Conservation (phyloP, 192 early-diverging fungal species). For the Gonapodya prolifera region DNA sequence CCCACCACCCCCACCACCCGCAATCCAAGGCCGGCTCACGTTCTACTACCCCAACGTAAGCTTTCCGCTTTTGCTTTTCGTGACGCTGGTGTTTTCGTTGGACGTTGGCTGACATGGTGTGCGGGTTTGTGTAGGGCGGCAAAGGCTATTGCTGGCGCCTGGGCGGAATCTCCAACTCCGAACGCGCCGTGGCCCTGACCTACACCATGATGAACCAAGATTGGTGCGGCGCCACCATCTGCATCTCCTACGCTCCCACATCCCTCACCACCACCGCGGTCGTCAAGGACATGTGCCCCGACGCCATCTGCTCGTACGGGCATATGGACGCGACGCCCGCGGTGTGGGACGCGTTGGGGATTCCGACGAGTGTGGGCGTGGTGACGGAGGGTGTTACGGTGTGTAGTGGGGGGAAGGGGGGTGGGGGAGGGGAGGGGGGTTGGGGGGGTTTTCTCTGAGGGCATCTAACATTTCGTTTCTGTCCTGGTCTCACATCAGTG, state of each 20-base stretch:
- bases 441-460: no score
- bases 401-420: no score
- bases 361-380: neutral
- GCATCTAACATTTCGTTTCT: no score
- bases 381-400: neutral
- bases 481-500: no score
- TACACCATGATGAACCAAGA: neutral
- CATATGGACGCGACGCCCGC: neutral
- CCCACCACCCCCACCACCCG: neutral
- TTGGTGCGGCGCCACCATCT: neutral
- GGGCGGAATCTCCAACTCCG: neutral
- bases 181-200: neutral
- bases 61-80: neutral
- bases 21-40: neutral
- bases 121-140: no score
- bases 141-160: neutral
- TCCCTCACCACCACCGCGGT: neutral
- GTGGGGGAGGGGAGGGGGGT: neutral
- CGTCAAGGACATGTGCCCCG: neutral
- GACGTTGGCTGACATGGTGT: no score
- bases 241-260: neutral
- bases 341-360: neutral
- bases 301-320: neutral
- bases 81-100: neutral
- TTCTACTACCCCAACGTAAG: neutral